Evolutionary conservation across 2,329 filamentous ascomycete species (phyloP).

Genomic region (Podosphaera fusca): DNA sequence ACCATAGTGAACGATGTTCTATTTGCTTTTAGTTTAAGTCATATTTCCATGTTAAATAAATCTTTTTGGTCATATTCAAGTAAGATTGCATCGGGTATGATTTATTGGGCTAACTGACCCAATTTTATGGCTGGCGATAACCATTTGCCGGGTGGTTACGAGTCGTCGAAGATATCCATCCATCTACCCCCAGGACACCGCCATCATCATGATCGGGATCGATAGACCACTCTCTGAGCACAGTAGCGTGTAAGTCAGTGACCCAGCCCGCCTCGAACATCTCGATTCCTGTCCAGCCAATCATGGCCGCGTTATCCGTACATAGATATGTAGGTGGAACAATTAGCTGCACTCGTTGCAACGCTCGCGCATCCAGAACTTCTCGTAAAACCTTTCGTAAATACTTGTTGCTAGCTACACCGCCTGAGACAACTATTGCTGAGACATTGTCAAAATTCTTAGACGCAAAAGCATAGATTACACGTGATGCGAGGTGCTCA

Average conservation of each 20-base stretch:
- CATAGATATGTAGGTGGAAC: conserved; percentile 61
- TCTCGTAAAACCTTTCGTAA: conserved; percentile 40
- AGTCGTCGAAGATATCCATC: conserved; percentile 20
- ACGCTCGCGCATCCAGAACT: conserved; percentile 42
- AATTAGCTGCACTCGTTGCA: conserved; percentile 33
- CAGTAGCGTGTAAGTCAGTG: conserved; percentile 34
- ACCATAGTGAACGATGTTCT: too few species aligned
- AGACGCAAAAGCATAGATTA: conserved; percentile 42
- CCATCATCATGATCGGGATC: conserved; percentile 36
- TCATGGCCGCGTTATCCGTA: conserved; percentile 95
- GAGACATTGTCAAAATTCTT: conserved; percentile 16
- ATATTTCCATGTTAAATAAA: too few species aligned
- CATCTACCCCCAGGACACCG: conserved; percentile 39
- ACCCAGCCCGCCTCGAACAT: conserved; percentile 67
- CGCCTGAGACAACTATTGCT: conserved; percentile 65
- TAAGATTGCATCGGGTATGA: too few species aligned
- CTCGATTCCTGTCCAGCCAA: conserved; percentile 79
- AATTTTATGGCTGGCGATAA: too few species aligned
- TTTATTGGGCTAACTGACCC: too few species aligned
- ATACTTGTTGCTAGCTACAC: conserved; percentile 70
- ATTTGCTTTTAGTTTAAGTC: too few species aligned
- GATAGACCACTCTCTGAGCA: conserved; percentile 51
- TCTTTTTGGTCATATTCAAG: too few species aligned
- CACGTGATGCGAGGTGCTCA: conserved; percentile 60
- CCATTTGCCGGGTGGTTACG: too few species aligned